Percentiles rank a stretch among this genome's conserved stretches.
These are phyloP conservation scores for Piromyces sp. DNA, from an alignment of 192 early-diverging fungal genomes.

Conservation along the genomic window DNA sequence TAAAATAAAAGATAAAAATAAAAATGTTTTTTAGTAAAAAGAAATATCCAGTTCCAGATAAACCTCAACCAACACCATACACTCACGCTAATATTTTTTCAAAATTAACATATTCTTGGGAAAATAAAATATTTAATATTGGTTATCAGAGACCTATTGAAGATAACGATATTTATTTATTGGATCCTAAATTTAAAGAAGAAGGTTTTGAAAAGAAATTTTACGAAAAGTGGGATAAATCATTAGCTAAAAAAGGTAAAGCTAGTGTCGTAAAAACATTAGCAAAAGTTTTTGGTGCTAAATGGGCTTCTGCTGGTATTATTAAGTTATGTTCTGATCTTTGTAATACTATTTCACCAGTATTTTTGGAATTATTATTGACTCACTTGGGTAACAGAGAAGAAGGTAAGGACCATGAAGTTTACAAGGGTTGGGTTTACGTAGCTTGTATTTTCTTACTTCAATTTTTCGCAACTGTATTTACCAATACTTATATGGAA, in stretches of 20 bases:
- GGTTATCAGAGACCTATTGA: background rate
- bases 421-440: background rate
- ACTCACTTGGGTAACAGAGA: background rate
- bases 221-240: background rate
- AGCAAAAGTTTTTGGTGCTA: background rate
- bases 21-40: no score
- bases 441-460: background rate
- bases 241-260: background rate
- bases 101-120: background rate
- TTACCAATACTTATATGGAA: constrained; percentile 19
- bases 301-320: background rate
- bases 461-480: constrained; percentile 15
- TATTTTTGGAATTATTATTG: background rate
- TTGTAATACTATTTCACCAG: background rate
- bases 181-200: background rate
- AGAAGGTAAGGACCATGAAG: background rate
- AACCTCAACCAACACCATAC: background rate
- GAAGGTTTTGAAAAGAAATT: background rate
- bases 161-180: background rate
- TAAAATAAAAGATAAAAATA: no score
- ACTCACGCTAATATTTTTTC: background rate
- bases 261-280: background rate
- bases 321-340: background rate
- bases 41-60: background rate
- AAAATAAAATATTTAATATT: background rate